Base-by-base conservation (phyloP, 768 basidiomycete species). In the Leccinum barrowsii region DNA sequence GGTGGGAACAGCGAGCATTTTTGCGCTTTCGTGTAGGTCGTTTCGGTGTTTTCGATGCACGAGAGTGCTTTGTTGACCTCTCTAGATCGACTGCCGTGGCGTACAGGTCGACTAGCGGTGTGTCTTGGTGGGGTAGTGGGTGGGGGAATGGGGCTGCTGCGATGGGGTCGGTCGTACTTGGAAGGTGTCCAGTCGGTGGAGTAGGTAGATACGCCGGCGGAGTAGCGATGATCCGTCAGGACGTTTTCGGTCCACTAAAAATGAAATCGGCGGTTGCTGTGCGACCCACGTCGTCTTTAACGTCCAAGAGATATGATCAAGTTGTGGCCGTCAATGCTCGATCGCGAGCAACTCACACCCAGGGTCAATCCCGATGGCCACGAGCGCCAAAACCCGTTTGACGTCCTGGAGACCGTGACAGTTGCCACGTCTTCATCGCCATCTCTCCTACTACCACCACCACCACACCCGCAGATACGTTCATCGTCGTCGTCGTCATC, bases 321-420 rank as follows among this genome's bases (percentile, higher is more conserved):
- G 68, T 76, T 90, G 60, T 88, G 90, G 90, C 82, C 85, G 52
- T 68, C 67, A 55, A 71, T 73, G 61, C 70, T 70, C 54, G 85
- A 44, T 17, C 42, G 42, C 10, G 42, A 85, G 65, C 84, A 84
- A 66, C 76, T 82, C 53, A 92, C 88, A 0, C 87, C 89, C 37
- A 79, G 79, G 55, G 78, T 80, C 11, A 67, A 65, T 44, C 67
- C 75, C 56, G 74, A 76, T 63, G 74, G 77, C 62, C 74, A 64
- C 54, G 80, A 80, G 65, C 77, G 77, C 55, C 67, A 60, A 59
- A 87, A 90, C 67, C 89, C 88, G 4, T 90, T 90, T 67, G 87
- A 90, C 61, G 56, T 70, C 46, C 71, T 60, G 50, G 75, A 74
- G 13, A 71, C 75, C 46, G 74, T 37, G 37, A 13, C 74, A 56